Percentiles rank a stretch among this genome's conserved stretches.
Evolutionary conservation across 129 eudicot genomes (phyloP).

Genomic region (Rutidosis leptorrhynchoides): DNA sequence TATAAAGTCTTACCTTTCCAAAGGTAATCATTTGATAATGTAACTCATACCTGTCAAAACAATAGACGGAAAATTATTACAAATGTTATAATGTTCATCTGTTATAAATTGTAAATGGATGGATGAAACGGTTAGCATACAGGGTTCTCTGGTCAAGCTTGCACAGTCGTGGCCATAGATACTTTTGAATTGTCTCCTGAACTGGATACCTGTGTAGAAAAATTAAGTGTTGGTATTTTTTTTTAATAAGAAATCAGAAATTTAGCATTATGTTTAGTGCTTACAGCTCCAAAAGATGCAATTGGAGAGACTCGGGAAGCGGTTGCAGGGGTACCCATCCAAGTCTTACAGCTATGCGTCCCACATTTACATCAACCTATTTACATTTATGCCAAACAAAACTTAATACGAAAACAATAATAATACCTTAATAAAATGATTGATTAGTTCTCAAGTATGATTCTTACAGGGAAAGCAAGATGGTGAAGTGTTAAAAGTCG

Average conservation of each 20-base stretch:
- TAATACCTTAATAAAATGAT: constrained; percentile 1
- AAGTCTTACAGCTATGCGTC: constrained; percentile 86
- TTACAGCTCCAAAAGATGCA: constrained; percentile 85
- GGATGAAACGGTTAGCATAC: constrained; percentile 37
- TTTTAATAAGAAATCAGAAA: not conserved
- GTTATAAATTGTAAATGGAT: constrained; percentile 6
- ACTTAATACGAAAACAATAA: not conserved
- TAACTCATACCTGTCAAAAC: constrained; percentile 65
- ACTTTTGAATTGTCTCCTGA: constrained; percentile 79
- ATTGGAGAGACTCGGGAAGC: constrained; percentile 73
- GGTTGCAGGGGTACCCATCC: constrained; percentile 99
- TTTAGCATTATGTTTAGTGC: constrained; percentile 22
- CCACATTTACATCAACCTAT: constrained; percentile 92
- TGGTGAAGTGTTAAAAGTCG: constrained; percentile 88
- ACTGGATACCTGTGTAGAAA: constrained; percentile 60
- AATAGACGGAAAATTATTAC: not conserved
- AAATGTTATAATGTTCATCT: constrained; percentile 8
- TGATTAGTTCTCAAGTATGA: constrained; percentile 10
- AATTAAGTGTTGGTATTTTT: constrained; percentile 18
- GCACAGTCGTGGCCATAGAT: constrained; percentile 93
- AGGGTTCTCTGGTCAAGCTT: constrained; percentile 89
- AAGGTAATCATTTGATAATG: constrained; percentile 97
- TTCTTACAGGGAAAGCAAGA: constrained; percentile 89
- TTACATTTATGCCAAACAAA: constrained; percentile 7
- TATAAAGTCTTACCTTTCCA: constrained; percentile 66